phyloP scores from a whole-genome alignment of 805 yeast species.

The Metschnikowia continentalis region DNA sequence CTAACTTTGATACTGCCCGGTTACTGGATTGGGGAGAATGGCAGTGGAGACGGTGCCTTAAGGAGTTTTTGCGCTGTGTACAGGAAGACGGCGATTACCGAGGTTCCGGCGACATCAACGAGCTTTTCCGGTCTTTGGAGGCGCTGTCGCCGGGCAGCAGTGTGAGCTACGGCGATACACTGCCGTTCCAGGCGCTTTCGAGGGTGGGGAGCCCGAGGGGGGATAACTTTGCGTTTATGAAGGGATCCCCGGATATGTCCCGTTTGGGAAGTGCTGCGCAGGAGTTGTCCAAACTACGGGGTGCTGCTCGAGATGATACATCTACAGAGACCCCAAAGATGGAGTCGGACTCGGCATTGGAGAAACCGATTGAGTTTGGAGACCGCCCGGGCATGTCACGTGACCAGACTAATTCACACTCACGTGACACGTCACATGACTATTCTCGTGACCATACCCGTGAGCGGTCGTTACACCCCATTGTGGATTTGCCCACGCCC shows the following conservation, averaged over 20 bases:
- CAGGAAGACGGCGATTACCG: slow-evolving; percentile 22
- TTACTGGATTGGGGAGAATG: slow-evolving; percentile 24
- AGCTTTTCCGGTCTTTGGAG: slow-evolving; percentile 28
- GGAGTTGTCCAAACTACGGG: slow-evolving; percentile 1
- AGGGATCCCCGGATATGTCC: background rate
- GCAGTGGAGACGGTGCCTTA: slow-evolving; percentile 28
- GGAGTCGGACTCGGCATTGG: background rate
- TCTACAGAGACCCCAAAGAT: background rate
- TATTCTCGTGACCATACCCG: background rate
- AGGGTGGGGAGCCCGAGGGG: slow-evolving; percentile 3
- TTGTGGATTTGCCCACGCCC: slow-evolving; percentile 26
- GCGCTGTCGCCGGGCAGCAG: slow-evolving; percentile 5
- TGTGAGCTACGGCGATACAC: slow-evolving; percentile 3
- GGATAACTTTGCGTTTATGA: background rate
- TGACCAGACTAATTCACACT: background rate
- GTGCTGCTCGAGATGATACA: background rate
- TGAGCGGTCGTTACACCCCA: slow-evolving; percentile 18
- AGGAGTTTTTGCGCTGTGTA: slow-evolving; percentile 15
- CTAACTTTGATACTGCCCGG: slow-evolving; percentile 18
- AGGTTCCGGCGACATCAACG: slow-evolving; percentile 35
- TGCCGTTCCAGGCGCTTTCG: slow-evolving; percentile 3
- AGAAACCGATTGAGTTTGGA: slow-evolving; percentile 4
- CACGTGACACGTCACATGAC: background rate
- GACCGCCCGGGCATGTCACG: background rate
- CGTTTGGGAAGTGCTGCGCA: slow-evolving; percentile 3